A percentile compares a stretch with the other conserved stretches of the same genome.
phyloP scores from a whole-genome alignment of 345 rosid genomes.

The Hirschfeldia incana region DNA sequence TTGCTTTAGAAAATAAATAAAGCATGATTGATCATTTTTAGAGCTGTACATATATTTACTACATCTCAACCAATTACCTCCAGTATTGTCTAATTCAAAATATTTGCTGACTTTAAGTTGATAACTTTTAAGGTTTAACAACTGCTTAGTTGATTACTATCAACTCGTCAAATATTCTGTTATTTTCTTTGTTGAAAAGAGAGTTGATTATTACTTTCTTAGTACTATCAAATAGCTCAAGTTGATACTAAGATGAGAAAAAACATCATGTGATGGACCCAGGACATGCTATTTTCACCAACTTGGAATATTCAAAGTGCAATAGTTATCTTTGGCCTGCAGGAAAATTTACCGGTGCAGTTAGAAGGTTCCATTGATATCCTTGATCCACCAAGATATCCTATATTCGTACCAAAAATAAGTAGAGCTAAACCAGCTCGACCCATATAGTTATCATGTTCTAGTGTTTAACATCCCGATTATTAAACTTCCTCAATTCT shows the following conservation, averaged over 20 bases:
- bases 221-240: conserved; percentile 32
- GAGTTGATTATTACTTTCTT: conserved; percentile 15
- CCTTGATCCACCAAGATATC: not conserved
- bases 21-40: no score
- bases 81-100: not conserved
- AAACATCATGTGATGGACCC: conserved; percentile 33
- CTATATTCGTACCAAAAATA: not conserved
- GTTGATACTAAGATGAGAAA: conserved; percentile 36
- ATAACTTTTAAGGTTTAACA: conserved; percentile 25
- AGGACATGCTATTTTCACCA: conserved; percentile 28
- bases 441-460: not conserved
- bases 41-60: no score
- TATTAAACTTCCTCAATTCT: not conserved
- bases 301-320: conserved; percentile 31
- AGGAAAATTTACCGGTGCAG: not conserved
- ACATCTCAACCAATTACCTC: no score
- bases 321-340: not conserved
- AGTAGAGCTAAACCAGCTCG: conserved; percentile 2
- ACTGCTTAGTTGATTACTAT: conserved; percentile 19
- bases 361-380: conserved; percentile 13
- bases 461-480: not conserved
- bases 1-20: no score
- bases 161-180: conserved; percentile 2
- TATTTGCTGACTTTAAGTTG: conserved; percentile 10
- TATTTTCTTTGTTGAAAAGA: conserved; percentile 26